Base-by-base conservation (phyloP, 129 eudicot species). In the Centella asiatica region DNA sequence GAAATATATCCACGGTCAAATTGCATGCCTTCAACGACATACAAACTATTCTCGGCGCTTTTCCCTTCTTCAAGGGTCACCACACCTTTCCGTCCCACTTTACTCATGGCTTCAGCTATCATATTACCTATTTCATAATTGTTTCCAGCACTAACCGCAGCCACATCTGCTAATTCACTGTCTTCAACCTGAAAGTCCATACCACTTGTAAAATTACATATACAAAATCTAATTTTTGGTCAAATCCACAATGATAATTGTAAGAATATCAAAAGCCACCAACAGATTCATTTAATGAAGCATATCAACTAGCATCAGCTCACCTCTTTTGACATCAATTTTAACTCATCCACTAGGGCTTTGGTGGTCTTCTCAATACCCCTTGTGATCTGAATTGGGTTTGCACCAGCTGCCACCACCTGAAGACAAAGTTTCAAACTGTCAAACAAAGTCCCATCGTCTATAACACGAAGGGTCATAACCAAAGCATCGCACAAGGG, bases 11-110 rank as follows among this genome's bases (percentile, higher is more conserved):
- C 97, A 37, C 97, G 87, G 4, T 86, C 90, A 66, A 90, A 90
- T 59, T 90, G 94, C 97, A 90, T 90, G 60, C 97, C 97, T 81
- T 90, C 97, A 55, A 90, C 97, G 22, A 90, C 94, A 63, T 84
- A 83, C 32, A 84, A 80, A 76, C 34, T 76, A 31, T 69, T 76
- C 48, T 71, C 81, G 51, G 82, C 81, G 17, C 82, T 53, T 61
- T 44, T 72, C n/a, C 90, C 90, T 60, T 83, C 90, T 73, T 86
- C 95, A 69, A 86, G 87, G 40, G 90, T 83, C 64, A 83, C 90
- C 29, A 86, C 90, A 75, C 95, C 95, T 53, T 80, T 80, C 72
- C 90, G 68, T 20, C 95, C 95, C 18, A 86, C 95, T 69, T 78
- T 86, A 48, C 71, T 70, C 87, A 86, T 77, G 72, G 95, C 95